Base-by-base conservation (phyloP, 2,329 filamentous ascomycete species). In the Epichloe baconii region DNA sequence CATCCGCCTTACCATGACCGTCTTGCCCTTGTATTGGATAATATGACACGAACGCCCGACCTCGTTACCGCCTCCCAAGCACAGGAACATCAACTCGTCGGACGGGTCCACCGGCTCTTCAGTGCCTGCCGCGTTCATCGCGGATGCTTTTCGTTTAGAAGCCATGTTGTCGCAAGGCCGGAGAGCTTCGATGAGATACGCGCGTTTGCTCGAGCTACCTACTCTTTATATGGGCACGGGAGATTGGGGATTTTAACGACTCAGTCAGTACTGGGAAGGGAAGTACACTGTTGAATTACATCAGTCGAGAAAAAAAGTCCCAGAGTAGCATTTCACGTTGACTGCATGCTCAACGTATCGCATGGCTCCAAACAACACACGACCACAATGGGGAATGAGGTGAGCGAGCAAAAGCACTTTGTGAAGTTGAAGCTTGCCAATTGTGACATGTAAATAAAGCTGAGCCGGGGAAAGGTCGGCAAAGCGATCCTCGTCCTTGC, bases 1-100 rank as follows among this genome's bases (percentile, higher is more conserved):
- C 2, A 14, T 23, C 19, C 44, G 19, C 49, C 62, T 60, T 73
- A 94, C 89, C 93, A 98, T 98, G 59, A 98, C 88, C 5, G 91
- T 97, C 70, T 98, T 98, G 55, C 93, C 93, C 71, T 97, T 98
- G 78, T 98, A 98, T 64, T 97, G 89, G 54, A 98, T 83, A 60
- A 98, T 95, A 66, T 98, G 93, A 68, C 93, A 97, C 58, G 93
- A 97, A 58, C 93, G 79, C 50, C 93, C 93, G 55, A 98, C 93
- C 70, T 98, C 93, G 67, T 96, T 97, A 59, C 93, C 93, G 55
- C 93, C 93, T 55, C 93, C 93, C 38, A 98, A 74, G 61, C 88
- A 94, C 50, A 95, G 78, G 63, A 98, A 98, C 72, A 89, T 86
- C 53, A 98, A 79, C 73, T 97, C 89, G 64, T 98, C 93, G 1